phyloP scores from a whole-genome alignment of 176 grass and related monocot genomes.

The Oryza australiensis region DNA sequence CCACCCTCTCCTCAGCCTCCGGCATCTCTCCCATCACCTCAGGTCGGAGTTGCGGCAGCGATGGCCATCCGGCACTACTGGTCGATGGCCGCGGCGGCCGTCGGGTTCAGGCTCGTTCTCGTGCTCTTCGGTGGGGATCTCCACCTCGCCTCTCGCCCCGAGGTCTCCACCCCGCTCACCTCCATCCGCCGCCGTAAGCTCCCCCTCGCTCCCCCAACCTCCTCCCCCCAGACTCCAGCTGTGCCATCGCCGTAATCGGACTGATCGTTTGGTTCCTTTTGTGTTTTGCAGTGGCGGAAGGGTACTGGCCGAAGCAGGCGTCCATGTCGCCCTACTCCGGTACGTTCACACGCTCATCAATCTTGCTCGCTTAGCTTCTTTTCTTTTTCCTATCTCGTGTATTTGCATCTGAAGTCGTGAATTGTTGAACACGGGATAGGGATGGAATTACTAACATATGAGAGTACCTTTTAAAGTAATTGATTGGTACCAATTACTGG shows the following conservation, averaged over 20 bases:
- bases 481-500: background rate
- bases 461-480: background rate
- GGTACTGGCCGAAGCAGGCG: conserved; percentile 93
- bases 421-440: background rate
- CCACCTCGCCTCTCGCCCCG: conserved; percentile 75
- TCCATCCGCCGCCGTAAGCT: conserved; percentile 75
- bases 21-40: background rate
- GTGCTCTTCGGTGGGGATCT: conserved; percentile 68
- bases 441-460: background rate
- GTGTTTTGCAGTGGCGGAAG: conserved; percentile 71
- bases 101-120: conserved; percentile 73
- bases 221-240: background rate
- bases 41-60: conserved; percentile 29
- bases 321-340: conserved; percentile 88
- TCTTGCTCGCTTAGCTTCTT: background rate
- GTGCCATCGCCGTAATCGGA: conserved; percentile 4
- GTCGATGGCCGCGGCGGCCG: conserved; percentile 56
- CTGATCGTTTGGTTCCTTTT: background rate
- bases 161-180: conserved; percentile 82
- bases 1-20: too few relatives aligned
- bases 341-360: conserved; percentile 26
- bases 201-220: background rate
- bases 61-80: conserved; percentile 69
- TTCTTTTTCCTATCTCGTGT: background rate
- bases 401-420: background rate